Conservation (phyloP, 1,284 basidiomycete genomes). For the Trichosporon inkin region DNA sequence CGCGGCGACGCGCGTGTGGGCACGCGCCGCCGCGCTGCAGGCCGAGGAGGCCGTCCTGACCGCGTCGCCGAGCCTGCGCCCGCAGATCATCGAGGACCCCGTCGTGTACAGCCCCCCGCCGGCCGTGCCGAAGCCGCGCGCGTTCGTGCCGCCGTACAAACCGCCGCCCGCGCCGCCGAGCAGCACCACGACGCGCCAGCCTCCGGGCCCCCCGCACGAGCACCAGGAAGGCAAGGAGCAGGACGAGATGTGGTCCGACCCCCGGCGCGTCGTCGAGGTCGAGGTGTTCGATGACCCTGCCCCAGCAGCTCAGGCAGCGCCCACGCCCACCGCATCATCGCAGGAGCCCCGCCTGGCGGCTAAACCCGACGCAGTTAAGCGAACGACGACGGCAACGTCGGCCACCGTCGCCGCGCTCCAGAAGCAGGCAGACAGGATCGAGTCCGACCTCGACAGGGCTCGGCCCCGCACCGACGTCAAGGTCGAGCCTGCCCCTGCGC, state of each 20-base stretch:
- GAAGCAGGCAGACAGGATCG: background rate
- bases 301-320: background rate
- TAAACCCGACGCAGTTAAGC: background rate
- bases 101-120: constrained; percentile 3
- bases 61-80: constrained; percentile 19
- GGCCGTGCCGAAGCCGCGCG: background rate
- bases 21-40: constrained; percentile 44
- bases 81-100: constrained; percentile 7
- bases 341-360: background rate
- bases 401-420: background rate
- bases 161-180: background rate
- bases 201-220: background rate
- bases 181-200: background rate
- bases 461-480: background rate
- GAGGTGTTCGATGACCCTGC: constrained; percentile 1
- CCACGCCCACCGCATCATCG: background rate
- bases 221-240: constrained; percentile 4
- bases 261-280: background rate
- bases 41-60: constrained; percentile 35
- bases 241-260: constrained; percentile 8
- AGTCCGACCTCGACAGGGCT: background rate
- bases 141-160: background rate
- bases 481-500: background rate
- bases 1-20: constrained; percentile 39
- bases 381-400: background rate